Conservation (phyloP, 1,139 yeast genomes). For the Candida albicans region DNA sequence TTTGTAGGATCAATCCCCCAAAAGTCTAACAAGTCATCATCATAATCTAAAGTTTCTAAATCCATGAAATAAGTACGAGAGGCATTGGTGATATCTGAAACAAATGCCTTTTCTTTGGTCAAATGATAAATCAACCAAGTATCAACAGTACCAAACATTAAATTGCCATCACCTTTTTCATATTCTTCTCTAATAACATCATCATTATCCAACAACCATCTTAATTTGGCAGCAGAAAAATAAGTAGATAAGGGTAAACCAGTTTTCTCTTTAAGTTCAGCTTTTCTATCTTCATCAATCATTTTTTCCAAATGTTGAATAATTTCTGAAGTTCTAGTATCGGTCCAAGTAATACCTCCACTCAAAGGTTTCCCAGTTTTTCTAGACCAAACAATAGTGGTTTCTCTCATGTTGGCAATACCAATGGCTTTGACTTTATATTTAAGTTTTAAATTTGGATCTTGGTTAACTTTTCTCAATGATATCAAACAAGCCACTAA, state of each 20-base stretch:
- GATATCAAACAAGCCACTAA: slow-evolving; percentile 62
- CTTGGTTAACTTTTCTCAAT: slow-evolving; percentile 57
- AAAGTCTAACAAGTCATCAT: slow-evolving; percentile 69
- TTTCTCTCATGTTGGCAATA: slow-evolving; percentile 94
- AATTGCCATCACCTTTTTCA: slow-evolving; percentile 66
- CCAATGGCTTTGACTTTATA: slow-evolving; percentile 70
- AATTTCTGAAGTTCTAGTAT: slow-evolving; percentile 78
- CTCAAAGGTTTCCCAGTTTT: slow-evolving; percentile 80
- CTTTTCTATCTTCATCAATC: slow-evolving; percentile 59
- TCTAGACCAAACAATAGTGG: slow-evolving; percentile 87
- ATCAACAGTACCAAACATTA: slow-evolving; percentile 94
- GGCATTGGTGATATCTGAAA: slow-evolving; percentile 90
- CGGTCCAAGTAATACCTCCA: slow-evolving; percentile 96
- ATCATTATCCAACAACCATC: slow-evolving; percentile 87
- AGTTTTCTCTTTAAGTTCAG: slow-evolving; percentile 61
- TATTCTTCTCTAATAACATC: slow-evolving; percentile 67
- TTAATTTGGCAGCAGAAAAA: slow-evolving; percentile 86
- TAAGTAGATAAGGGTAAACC: slow-evolving; percentile 91
- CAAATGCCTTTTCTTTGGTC: slow-evolving; percentile 69
- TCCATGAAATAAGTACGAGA: slow-evolving; percentile 91
- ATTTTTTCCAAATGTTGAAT: slow-evolving; percentile 64
- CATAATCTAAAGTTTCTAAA: slow-evolving; percentile 73
- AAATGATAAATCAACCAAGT: slow-evolving; percentile 90
- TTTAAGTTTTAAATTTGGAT: slow-evolving; percentile 47
- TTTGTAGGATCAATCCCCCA: slow-evolving; percentile 76